phyloP scores from a whole-genome alignment of 352 stramenopile genomes.

The Saprolegnia diclina region DNA sequence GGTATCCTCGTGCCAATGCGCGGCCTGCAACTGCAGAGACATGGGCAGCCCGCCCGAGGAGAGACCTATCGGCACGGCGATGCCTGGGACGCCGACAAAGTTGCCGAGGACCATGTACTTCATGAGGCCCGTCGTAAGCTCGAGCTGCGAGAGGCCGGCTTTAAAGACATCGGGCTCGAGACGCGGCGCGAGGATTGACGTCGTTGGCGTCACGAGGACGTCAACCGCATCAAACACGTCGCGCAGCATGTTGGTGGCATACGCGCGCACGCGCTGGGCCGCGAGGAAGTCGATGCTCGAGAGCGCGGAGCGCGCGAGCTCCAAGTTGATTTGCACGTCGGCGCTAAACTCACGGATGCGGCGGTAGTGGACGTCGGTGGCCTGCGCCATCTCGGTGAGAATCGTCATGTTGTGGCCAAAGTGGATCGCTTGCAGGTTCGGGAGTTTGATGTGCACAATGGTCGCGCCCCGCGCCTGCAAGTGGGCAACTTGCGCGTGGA shows the following conservation, averaged over 20 bases:
- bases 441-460: conserved; percentile 68
- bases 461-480: conserved; percentile 53
- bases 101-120: conserved; percentile 83
- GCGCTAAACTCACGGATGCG: conserved; percentile 52
- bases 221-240: conserved; percentile 81
- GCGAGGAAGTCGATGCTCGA: conserved; percentile 75
- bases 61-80: conserved; percentile 70
- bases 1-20: conserved; percentile 68
- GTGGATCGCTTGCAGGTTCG: conserved; percentile 73
- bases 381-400: conserved; percentile 68
- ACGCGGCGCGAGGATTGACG: conserved; percentile 63
- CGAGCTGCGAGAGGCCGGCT: conserved; percentile 32
- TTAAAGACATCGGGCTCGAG: conserved; percentile 44
- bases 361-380: conserved; percentile 58
- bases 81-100: conserved; percentile 75
- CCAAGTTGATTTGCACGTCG: conserved; percentile 69
- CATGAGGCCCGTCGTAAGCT: conserved; percentile 69
- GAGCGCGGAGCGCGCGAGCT: conserved; percentile 50
- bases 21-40: conserved; percentile 70
- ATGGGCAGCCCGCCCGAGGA: conserved; percentile 58
- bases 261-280: conserved; percentile 78
- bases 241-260: conserved; percentile 67
- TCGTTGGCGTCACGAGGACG: conserved; percentile 84
- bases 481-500: conserved; percentile 43
- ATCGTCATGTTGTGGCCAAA: conserved; percentile 80